Evolutionary conservation across 805 yeast genomes (phyloP).

Genomic region (Priceomyces fermenticarens): DNA sequence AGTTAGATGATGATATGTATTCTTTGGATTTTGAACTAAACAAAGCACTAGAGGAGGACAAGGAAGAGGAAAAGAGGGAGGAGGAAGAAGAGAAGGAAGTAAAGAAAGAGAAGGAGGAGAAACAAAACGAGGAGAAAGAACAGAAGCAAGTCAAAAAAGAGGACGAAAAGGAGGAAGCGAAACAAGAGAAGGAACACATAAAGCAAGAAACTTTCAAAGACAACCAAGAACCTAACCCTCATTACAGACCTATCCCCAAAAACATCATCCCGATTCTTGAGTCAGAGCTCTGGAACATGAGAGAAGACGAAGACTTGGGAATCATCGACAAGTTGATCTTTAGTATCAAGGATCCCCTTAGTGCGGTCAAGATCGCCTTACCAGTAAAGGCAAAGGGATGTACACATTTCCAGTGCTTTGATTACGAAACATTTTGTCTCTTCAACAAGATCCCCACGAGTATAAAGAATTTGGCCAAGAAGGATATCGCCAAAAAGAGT

Average conservation of each 20-base stretch:
- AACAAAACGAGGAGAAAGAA: background rate
- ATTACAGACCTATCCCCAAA: conserved; percentile 24
- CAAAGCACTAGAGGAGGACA: conserved; percentile 6
- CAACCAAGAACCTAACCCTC: background rate
- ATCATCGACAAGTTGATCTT: conserved; percentile 36
- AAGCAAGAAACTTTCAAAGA: no score
- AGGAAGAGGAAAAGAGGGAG: background rate
- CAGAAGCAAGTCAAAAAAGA: background rate
- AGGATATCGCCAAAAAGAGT: conserved; percentile 25
- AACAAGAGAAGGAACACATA: no score
- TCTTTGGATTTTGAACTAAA: conserved; percentile 17
- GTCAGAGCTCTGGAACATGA: conserved; percentile 21
- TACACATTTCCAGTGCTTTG: conserved; percentile 44
- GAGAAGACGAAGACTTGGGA: conserved; percentile 26
- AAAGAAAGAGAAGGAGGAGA: background rate
- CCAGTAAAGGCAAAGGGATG: conserved; percentile 39
- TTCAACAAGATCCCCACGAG: conserved; percentile 35
- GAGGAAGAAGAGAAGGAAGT: no score
- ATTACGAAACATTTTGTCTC: conserved; percentile 38
- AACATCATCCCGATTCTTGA: conserved; percentile 26
- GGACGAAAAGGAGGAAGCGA: background rate
- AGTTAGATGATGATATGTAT: conserved; percentile 13
- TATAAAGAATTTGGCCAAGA: conserved; percentile 17
- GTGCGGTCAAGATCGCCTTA: conserved; percentile 33
- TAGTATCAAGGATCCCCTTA: conserved; percentile 39